Base-by-base conservation (phyloP, 352 stramenopile genomes). In the Pythium rhizo-oryzae region DNA sequence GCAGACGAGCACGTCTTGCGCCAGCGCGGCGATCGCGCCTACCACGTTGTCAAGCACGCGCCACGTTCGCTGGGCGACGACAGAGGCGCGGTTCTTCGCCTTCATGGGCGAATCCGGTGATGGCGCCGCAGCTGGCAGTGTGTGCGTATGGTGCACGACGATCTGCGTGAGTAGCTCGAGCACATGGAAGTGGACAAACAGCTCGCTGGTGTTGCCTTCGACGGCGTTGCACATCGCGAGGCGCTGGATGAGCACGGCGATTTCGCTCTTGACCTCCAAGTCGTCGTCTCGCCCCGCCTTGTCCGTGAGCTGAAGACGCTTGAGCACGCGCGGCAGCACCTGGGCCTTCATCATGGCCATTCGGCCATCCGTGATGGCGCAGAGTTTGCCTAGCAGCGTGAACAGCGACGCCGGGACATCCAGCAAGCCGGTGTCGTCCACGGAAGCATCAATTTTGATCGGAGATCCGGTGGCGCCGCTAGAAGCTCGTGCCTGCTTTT, bases 151-250 rank as follows among this genome's bases (percentile, higher is more conserved):
- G 7, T 75, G 43, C 1, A 79, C 46, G 11, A 85, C 46, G 19
- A 69, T 62, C 47, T 77, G 62, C 37, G 68, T 33, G 19, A 92
- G 72, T 21, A 85, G 37, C 15, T 90, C 84, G 9, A 91, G 58
- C 3, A 90, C 84, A 44, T 76, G 67, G 25, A 89, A 92, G 58
- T 90, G 78, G 4, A 91, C 39, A 66, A 92, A 92, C 56, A 91
- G 65, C 56, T 92, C 84, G 46, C 79, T 87, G 19, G 80, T 85
- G 59, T 86, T 90, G 21, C 84, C 84, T 59, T 92, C 84, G 6
- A 78, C 63, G 3, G 76, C 63, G 57, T 85, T 87, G n/a, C 75
- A 70, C 72, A 84, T 83, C 1, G 84, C 79, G 7, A 92, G 62
- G 8, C 67, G 72, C 7, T 73, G 72, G 43, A 92, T 72, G 8